phyloP scores from a whole-genome alignment of 345 rosid genomes.

The Garcia nutans region DNA sequence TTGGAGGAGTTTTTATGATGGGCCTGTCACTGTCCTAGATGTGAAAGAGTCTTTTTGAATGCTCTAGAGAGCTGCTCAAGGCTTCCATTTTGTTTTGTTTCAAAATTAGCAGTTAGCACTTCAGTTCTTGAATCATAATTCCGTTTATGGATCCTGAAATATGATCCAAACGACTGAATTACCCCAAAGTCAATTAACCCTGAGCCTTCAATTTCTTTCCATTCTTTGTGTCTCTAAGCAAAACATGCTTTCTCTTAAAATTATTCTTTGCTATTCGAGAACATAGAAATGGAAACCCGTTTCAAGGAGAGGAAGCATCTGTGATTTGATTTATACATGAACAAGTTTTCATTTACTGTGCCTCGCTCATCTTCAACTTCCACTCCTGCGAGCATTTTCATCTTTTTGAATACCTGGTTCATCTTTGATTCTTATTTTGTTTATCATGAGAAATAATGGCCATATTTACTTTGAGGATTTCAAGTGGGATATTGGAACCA shows the following conservation, averaged over 20 bases:
- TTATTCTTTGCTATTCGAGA: too few relatives aligned
- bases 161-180: too few relatives aligned
- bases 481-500: too few relatives aligned
- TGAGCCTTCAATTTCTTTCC: too few relatives aligned
- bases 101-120: too few relatives aligned
- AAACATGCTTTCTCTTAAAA: too few relatives aligned
- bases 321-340: conserved; percentile 87
- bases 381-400: conserved; percentile 87
- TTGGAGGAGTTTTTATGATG: background rate
- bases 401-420: conserved; percentile 82
- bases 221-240: too few relatives aligned
- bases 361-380: conserved; percentile 61
- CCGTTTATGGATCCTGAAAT: too few relatives aligned
- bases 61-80: background rate
- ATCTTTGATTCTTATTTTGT: background rate
- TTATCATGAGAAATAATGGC: too few relatives aligned
- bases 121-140: too few relatives aligned
- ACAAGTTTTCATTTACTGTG: conserved; percentile 32
- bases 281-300: conserved; percentile 44
- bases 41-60: background rate
- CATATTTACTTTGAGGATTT: too few relatives aligned
- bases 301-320: conserved; percentile 71
- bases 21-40: background rate
- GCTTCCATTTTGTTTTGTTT: background rate
- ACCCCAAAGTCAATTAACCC: too few relatives aligned